phyloP scores from a whole-genome alignment of 2,329 filamentous ascomycete species.

The Xylaria hypoxylon region DNA sequence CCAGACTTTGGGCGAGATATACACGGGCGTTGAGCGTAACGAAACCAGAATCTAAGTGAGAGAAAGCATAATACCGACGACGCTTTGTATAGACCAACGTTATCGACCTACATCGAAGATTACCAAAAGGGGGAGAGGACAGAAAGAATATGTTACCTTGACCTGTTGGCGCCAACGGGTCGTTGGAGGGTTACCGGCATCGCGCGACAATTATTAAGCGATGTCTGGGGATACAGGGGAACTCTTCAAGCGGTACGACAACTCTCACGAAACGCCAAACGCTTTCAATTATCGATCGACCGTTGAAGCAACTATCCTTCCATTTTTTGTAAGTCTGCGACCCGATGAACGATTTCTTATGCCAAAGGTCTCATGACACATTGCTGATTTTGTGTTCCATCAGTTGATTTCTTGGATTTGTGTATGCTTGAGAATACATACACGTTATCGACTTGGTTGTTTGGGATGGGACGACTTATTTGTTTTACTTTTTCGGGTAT shows the following conservation, averaged over 20 bases:
- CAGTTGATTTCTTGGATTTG: slow-evolving; percentile 48
- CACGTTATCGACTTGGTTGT: slow-evolving; percentile 47
- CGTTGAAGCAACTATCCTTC: slow-evolving; percentile 42
- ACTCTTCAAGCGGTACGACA: slow-evolving; percentile 42
- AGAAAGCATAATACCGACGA: neutral
- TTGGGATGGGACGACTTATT: slow-evolving; percentile 54
- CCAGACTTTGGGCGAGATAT: neutral
- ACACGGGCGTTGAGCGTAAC: neutral
- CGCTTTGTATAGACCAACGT: slow-evolving; percentile 26
- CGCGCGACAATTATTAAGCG: slow-evolving; percentile 31
- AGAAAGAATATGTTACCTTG: slow-evolving; percentile 32
- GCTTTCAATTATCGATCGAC: slow-evolving; percentile 41
- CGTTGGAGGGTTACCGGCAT: slow-evolving; percentile 31
- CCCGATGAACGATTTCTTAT: neutral
- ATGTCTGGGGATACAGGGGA: slow-evolving; percentile 31
- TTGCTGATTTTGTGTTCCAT: neutral
- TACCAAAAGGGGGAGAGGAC: slow-evolving; percentile 11
- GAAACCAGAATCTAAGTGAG: neutral
- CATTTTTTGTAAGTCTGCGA: slow-evolving; percentile 43
- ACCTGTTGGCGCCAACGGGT: slow-evolving; percentile 26
- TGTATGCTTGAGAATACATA: slow-evolving; percentile 47
- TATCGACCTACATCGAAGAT: slow-evolving; percentile 3
- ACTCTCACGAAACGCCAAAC: slow-evolving; percentile 42
- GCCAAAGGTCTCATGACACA: neutral
- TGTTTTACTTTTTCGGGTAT: slow-evolving; percentile 51